Evolutionary conservation across 1,139 yeast genomes (phyloP), one percentile per base, ranked within the genome.

Genomic region (Schwanniomyces etchellsii): DNA sequence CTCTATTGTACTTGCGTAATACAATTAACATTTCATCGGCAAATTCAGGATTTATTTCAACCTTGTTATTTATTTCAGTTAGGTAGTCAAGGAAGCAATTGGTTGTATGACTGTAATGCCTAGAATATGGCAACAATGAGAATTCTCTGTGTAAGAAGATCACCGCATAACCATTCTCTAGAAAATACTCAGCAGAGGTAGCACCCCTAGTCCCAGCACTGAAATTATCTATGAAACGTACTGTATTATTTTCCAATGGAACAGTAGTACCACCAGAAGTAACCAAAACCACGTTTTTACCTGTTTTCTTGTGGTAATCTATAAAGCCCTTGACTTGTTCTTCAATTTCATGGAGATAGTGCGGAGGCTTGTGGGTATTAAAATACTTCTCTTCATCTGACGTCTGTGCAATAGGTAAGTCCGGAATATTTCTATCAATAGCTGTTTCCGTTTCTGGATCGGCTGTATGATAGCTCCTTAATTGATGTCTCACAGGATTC

Each of bases 191-290:
- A 4, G 97, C 95, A 23, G 94, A 81, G 0, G 96, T 81, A 6
- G 98, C 95, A 33, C 98, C 98, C 56, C 99, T 74, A 1, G 97
- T 91, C 15, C 98, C 98, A 16, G 97, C 97, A 44, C 95, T 81
- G 55, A 93, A 93, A 52, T 91, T 91, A 55, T 91, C 99, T 49
- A 91, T 88, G 57, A 91, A 91, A 35, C 99, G 60, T 11, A 91
- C 98, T 0, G 98, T 93, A 49, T 93, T 91, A 57, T 88, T 88
- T 48, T 91, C 99, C 42, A 91, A 64, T 0, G 99, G 99, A 0
- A 93, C 99, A 0, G 97, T 89, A 1, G 98, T 91, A 20, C 98
- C 99, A n/a, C 99, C 99, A 7, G 91, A 79, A 0, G 97, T 91
- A 3, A 91, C 93, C 34, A 91, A 60, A 0, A 79, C 97, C 14